Conservation (phyloP, 345 rosid genomes). For the Citrus sp. region DNA sequence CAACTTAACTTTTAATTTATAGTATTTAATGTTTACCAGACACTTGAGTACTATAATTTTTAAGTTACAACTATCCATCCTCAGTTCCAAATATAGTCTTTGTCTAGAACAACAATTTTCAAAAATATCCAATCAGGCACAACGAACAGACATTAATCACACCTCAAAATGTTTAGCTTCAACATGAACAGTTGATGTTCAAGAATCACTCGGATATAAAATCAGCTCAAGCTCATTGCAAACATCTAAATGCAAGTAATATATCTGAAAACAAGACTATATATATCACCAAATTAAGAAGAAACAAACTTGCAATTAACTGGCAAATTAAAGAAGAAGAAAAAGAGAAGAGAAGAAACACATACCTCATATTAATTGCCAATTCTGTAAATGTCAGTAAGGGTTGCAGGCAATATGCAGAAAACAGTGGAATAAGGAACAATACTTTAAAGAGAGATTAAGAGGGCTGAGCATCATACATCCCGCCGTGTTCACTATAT, state of each 20-base stretch:
- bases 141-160: neutral
- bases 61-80: too few relatives aligned
- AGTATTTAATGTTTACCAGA: rapidly evolving
- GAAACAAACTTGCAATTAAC: too few relatives aligned
- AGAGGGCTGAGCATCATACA: neutral
- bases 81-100: too few relatives aligned
- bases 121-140: neutral
- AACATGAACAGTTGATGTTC: neutral
- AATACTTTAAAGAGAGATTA: too few relatives aligned
- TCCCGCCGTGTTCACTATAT: neutral
- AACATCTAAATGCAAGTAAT: neutral
- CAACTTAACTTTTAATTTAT: rapidly evolving
- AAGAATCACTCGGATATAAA: too few relatives aligned
- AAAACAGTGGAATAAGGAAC: neutral
- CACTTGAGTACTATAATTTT: too few relatives aligned
- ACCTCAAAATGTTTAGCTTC: neutral
- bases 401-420: neutral
- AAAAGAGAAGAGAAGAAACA: neutral
- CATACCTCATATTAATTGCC: constrained; percentile 19
- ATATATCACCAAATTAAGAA: too few relatives aligned
- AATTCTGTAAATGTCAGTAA: neutral
- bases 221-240: neutral
- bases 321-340: too few relatives aligned
- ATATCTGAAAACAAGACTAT: neutral
- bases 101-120: too few relatives aligned